Evolutionary conservation across 306 rosid species (phyloP), one percentile per base, ranked within the genome.

Genomic region (Prunus dulcis): DNA sequence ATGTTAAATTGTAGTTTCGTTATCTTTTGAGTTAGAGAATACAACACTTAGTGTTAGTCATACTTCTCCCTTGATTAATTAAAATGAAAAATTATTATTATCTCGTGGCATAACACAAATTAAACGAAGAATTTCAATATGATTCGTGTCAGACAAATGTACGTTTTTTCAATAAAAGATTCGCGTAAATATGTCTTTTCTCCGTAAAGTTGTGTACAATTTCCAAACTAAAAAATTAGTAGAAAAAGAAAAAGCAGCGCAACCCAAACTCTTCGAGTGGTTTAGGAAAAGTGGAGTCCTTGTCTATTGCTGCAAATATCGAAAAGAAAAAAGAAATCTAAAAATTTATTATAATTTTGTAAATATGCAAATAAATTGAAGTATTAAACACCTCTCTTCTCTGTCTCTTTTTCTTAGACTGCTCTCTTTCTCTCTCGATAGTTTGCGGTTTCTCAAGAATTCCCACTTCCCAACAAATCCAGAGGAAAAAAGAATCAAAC

Each of bases 371-470:
- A 28, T 20, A 9, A 52, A 15, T 34, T 30, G 18, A 12, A 67
- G 38, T 60, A 50, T 30, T n/a, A 20, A 68, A 68, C 18, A 50
- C 69, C 38, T 27, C 4, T 25, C 14, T 30, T 30, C 58, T 57
- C 56, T 17, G 2, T 3, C 27, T 72, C 57, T 69, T 28, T 15
- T 60, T 62, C 67, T 27, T 23, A 56, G 62, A 73, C 68, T 28
- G 71, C 79, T 78, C 58, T 63, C 79, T 79, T 49, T 72, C 60
- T 70, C 68, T 62, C 61, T 51, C 14, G 20, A 12, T 30, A 81
- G 81, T 81, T n/a, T 46, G 75, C 83, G 76, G 88, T 82, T 84
- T 89, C 87, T 87, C 84, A 69, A 73, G 87, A 86, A 87, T 81
- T 83, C 82, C 76, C 86, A 65, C 70, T 62, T 83, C 88, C 83